A percentile compares a stretch with the other conserved stretches of the same genome.
phyloP scores from a whole-genome alignment of 495 filamentous ascomycete species.

The Bombardia bombarda region DNA sequence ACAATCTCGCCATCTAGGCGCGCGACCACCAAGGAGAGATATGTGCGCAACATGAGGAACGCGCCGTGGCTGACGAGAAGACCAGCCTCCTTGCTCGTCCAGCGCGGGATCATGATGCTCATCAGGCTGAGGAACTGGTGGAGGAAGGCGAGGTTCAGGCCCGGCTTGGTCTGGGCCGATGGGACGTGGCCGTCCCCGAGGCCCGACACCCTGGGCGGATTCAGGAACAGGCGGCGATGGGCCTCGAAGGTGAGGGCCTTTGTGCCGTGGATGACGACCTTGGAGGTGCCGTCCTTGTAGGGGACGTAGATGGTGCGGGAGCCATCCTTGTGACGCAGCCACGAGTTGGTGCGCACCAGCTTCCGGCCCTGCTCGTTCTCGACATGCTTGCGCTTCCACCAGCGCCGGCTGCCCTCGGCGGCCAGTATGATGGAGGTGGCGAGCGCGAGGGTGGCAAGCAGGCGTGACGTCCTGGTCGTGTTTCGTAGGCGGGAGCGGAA shows the following conservation, averaged over 20 bases:
- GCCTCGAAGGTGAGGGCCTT: slow-evolving; percentile 94
- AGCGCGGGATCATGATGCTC: slow-evolving; percentile 95
- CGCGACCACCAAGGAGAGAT: slow-evolving; percentile 87
- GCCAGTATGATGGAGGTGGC: slow-evolving; percentile 65
- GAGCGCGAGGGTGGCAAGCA: slow-evolving; percentile 67
- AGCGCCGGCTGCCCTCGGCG: slow-evolving; percentile 66
- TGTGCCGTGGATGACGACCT: slow-evolving; percentile 88
- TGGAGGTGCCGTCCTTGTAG: slow-evolving; percentile 76
- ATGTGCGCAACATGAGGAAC: slow-evolving; percentile 86
- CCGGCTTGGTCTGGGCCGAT: slow-evolving; percentile 82
- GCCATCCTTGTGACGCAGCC: slow-evolving; percentile 85
- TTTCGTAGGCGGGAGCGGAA: slow-evolving; percentile 51
- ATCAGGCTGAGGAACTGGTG: slow-evolving; percentile 93
- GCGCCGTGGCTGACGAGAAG: slow-evolving; percentile 78
- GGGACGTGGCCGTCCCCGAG: slow-evolving; percentile 73
- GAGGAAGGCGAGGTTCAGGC: slow-evolving; percentile 93
- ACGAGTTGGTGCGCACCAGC: slow-evolving; percentile 84
- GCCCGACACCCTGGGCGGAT: slow-evolving; percentile 72
- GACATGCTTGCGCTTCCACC: slow-evolving; percentile 58
- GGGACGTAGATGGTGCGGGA: slow-evolving; percentile 91
- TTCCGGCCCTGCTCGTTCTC: slow-evolving; percentile 74
- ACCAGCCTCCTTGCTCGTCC: slow-evolving; percentile 90
- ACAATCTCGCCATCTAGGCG: slow-evolving; percentile 94
- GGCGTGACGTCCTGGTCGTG: slow-evolving; percentile 59
- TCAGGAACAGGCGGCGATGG: slow-evolving; percentile 86